A percentile compares a stretch with the other conserved stretches of the same genome.
These are phyloP conservation scores for Geotrichum aggregatum DNA, from an alignment of 1,139 yeast species.

Conservation along the genomic window DNA sequence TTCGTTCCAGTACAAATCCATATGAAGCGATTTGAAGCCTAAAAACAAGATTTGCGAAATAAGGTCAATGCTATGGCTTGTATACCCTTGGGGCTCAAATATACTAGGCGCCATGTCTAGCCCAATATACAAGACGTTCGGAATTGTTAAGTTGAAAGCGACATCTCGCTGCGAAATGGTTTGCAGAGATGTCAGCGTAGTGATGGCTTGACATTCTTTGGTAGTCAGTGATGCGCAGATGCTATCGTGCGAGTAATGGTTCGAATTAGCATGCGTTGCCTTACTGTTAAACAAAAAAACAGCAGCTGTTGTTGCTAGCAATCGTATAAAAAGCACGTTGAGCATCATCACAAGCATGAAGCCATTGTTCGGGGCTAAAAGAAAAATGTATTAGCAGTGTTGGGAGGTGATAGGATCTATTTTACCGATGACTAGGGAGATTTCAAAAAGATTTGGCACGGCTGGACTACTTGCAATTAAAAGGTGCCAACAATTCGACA, in stretches of 20 bases:
- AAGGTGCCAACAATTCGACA: no score
- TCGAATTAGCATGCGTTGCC: not conserved
- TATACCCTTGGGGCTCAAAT: constrained; percentile 53
- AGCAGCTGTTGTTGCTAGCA: no score
- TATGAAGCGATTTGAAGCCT: constrained; percentile 51
- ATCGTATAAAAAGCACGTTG: no score
- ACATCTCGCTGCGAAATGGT: constrained; percentile 58
- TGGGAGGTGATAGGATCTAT: no score
- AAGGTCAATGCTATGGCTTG: constrained; percentile 40
- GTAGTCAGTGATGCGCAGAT: constrained; percentile 15
- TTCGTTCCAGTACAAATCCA: constrained; percentile 69
- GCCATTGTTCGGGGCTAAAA: no score
- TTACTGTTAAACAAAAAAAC: no score
- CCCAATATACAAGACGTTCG: constrained; percentile 57
- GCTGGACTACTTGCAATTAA: no score
- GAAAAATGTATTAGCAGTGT: no score
- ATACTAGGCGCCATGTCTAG: constrained; percentile 47
- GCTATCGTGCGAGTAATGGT: not conserved
- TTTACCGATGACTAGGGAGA: no score
- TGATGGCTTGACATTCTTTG: constrained; percentile 15
- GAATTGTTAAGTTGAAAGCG: constrained; percentile 51
- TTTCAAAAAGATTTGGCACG: no score
- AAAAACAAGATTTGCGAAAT: constrained; percentile 41
- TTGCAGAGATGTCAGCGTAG: constrained; percentile 19
- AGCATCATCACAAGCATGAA: no score